These are phyloP conservation scores for Lactarius deliciosus DNA, from an alignment of 768 basidiomycete species.

Conservation along the genomic window DNA sequence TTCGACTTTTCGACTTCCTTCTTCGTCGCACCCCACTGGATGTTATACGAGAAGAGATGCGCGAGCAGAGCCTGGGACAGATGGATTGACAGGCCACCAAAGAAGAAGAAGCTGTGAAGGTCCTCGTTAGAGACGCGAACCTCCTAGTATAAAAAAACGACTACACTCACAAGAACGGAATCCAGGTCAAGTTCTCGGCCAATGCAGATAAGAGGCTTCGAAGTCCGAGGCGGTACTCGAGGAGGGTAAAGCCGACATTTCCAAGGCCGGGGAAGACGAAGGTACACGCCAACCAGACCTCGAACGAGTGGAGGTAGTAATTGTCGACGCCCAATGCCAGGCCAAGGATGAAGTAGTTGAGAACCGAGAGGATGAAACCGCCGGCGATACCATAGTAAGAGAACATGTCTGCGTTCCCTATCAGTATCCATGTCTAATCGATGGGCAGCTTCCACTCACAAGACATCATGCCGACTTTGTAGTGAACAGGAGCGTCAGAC, in stretches of 20 bases:
- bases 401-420: conserved; percentile 41
- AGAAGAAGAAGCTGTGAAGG: conserved; percentile 48
- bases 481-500: conserved; percentile 75
- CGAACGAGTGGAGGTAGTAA: conserved; percentile 69
- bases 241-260: conserved; percentile 64
- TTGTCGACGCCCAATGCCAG: conserved; percentile 61
- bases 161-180: conserved; percentile 72
- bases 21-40: conserved; percentile 57
- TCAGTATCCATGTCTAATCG: not conserved
- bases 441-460: conserved; percentile 44
- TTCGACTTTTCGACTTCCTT: conserved; percentile 88
- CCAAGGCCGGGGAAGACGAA: conserved; percentile 69
- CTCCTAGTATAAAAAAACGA: conserved; percentile 24
- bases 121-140: conserved; percentile 3
- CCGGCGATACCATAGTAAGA: conserved; percentile 64
- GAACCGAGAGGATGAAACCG: conserved; percentile 56
- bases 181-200: conserved; percentile 59
- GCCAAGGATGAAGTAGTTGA: conserved; percentile 73
- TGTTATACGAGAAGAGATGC: conserved; percentile 59
- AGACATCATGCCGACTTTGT: conserved; percentile 78
- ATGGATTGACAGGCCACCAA: conserved; percentile 56
- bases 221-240: conserved; percentile 66
- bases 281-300: conserved; percentile 72
- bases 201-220: conserved; percentile 50
- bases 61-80: conserved; percentile 52